Evolutionary conservation across 2,329 filamentous ascomycete genomes (phyloP).

Genomic region (Arachnopeziza araneosa): DNA sequence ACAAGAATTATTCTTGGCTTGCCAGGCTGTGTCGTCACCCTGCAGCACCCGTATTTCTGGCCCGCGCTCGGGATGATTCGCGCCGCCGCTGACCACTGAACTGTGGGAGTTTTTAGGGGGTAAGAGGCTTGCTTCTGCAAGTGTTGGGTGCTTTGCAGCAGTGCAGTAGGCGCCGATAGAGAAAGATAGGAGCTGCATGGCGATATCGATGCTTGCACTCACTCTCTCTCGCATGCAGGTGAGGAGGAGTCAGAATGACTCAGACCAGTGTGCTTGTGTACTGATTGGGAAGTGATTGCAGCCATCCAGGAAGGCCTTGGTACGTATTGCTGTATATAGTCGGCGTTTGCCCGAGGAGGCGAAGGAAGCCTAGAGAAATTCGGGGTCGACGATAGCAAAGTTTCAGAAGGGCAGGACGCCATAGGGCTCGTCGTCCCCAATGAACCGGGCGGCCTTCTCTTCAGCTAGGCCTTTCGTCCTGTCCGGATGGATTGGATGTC

Average conservation of each 20-base stretch:
- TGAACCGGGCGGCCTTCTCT: background rate
- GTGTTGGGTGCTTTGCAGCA: background rate
- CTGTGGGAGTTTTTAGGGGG: background rate
- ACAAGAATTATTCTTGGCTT: background rate
- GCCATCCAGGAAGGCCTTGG: background rate
- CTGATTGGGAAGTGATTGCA: background rate
- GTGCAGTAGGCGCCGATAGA: background rate
- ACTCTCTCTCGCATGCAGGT: background rate
- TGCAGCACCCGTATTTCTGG: background rate
- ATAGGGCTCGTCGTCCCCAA: background rate
- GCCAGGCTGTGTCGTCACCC: background rate
- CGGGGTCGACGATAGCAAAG: background rate
- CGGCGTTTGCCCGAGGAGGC: background rate
- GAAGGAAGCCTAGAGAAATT: background rate
- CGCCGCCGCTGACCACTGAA: background rate
- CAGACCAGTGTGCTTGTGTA: slow-evolving; percentile 3
- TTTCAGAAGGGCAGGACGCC: background rate
- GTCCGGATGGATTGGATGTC: background rate
- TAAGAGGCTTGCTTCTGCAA: background rate
- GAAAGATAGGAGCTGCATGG: background rate
- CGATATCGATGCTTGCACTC: background rate
- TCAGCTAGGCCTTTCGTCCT: background rate
- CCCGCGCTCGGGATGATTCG: background rate
- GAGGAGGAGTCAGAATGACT: slow-evolving; percentile 13
- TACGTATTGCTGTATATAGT: background rate